Conservation (phyloP, 192 early-diverging fungal species). For the Mortierella hygrophila region DNA sequence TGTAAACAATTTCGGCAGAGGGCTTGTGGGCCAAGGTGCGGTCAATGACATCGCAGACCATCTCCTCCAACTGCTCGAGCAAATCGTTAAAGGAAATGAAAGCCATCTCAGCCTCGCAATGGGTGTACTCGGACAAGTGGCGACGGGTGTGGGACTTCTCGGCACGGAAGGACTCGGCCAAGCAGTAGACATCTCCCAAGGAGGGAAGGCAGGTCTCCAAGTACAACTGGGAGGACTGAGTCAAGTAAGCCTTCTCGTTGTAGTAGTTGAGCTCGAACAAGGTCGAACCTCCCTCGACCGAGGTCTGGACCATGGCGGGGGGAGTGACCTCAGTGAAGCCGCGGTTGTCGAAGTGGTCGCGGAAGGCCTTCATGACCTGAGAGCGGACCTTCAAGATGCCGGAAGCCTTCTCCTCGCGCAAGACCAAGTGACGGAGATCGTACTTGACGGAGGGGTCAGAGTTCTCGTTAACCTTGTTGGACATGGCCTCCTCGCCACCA, state of each 20-base stretch:
- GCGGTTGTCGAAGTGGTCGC: constrained; percentile 88
- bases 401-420: constrained; percentile 93
- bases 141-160: constrained; percentile 97
- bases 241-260: constrained; percentile 95
- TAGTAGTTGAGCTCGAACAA: constrained; percentile 98
- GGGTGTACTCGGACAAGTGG: constrained; percentile 95
- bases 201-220: constrained; percentile 96
- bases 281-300: constrained; percentile 97
- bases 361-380: constrained; percentile 92
- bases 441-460: constrained; percentile 88
- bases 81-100: constrained; percentile 96
- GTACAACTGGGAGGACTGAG: constrained; percentile 99
- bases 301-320: constrained; percentile 99
- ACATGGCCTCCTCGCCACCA: constrained; percentile 92
- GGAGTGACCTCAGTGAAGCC: constrained; percentile 93
- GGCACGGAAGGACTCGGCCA: constrained; percentile 97
- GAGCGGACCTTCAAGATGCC: constrained; percentile 89
- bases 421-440: constrained; percentile 96
- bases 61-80: constrained; percentile 87
- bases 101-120: constrained; percentile 96
- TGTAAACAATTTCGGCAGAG: constrained; percentile 79
- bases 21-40: constrained; percentile 82
- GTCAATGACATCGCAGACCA: constrained; percentile 89
- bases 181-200: constrained; percentile 95
- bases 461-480: constrained; percentile 90